Evolutionary conservation across 805 yeast genomes (phyloP), one percentile per base, ranked within the genome.

Genomic region (Kodamaea hsintzibuensis): DNA sequence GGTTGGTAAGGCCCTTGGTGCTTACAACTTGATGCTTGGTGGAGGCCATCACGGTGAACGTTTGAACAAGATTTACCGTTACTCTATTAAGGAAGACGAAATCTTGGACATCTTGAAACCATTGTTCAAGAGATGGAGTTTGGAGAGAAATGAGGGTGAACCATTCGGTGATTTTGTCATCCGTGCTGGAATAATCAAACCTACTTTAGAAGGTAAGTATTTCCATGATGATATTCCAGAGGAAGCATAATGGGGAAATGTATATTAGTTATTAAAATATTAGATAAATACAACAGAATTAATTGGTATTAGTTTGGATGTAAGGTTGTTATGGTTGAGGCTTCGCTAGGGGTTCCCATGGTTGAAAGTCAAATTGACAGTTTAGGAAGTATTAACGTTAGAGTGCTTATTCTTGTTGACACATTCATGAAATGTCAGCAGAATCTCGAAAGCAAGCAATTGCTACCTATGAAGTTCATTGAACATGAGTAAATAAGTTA

Each of bases 31-130:
- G 73, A 80, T 92, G 90, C 80, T 93, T 61, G 98, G 98, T 62
- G 98, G 98, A 68, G 97, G 97, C 40, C 92, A 88, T 72, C 87
- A 87, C 65, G 98, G 98, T 57, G 88, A 91, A 72, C 84, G 98
- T 69, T 74, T 93, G 62, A 93, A 93, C 78, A 93, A 93, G 77
- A 81, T 93, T 52, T 93, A 83, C 79, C 81, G 90, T 65, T 87
- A 91, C 59, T 90, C 96, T 27, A 84, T 93, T 61, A 89, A 88
- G 70, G 98, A 93, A 74, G 92, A 89, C 49, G 97, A 93, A 70
- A 88, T 92, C 52, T 72, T 93, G 60, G 82, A 71, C 33, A 86
- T 82, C 49, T 79, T 93, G 71, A 86, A 83, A 68, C 96, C 97
- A 30, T 73, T 93, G 74, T 91, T 93, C 78, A 89, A 91, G 80